A percentile compares a stretch with the other conserved stretches of the same genome.
Conservation (phyloP, 2,329 filamentous ascomycete genomes). For the Periconia sp. region DNA sequence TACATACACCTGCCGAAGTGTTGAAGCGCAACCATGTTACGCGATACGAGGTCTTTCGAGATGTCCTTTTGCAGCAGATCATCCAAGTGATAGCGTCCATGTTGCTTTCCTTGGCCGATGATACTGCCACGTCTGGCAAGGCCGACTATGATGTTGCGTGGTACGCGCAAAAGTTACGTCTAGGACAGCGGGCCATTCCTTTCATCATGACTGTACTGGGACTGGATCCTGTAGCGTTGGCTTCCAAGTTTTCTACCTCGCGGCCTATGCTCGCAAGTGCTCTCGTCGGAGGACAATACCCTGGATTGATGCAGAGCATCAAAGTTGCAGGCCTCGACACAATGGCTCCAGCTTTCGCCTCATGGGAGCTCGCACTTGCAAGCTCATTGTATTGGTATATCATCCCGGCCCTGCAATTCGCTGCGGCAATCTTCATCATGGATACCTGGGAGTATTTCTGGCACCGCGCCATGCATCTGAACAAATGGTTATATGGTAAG, state of each 20-base stretch:
- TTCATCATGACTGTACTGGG: slow-evolving; percentile 70
- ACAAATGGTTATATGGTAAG: slow-evolving; percentile 95
- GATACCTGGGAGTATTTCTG: slow-evolving; percentile 99
- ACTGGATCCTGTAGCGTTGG: slow-evolving; percentile 73
- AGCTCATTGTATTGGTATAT: slow-evolving; percentile 77
- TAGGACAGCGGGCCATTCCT: slow-evolving; percentile 79
- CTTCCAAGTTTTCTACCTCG: slow-evolving; percentile 70
- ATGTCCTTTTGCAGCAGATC: slow-evolving; percentile 88
- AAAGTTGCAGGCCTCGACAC: slow-evolving; percentile 53
- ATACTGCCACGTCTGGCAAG: slow-evolving; percentile 71
- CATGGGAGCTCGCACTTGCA: slow-evolving; percentile 77
- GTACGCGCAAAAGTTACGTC: slow-evolving; percentile 81
- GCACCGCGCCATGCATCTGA: slow-evolving; percentile 95
- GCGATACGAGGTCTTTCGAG: slow-evolving; percentile 81
- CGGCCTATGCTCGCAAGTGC: slow-evolving; percentile 75
- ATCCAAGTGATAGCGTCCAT: slow-evolving; percentile 78
- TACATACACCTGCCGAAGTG: slow-evolving; percentile 94
- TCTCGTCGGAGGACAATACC: slow-evolving; percentile 79
- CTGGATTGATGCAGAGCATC: slow-evolving; percentile 64
- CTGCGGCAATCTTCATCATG: slow-evolving; percentile 71
- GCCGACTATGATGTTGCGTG: slow-evolving; percentile 85
- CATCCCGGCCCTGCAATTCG: slow-evolving; percentile 77
- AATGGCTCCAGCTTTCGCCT: slow-evolving; percentile 71
- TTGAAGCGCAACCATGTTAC: slow-evolving; percentile 83
- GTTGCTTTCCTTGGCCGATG: slow-evolving; percentile 70